A percentile compares a stretch with the other conserved stretches of the same genome.
phyloP scores from a whole-genome alignment of 352 stramenopile species.

The Pythium myriotylum region DNA sequence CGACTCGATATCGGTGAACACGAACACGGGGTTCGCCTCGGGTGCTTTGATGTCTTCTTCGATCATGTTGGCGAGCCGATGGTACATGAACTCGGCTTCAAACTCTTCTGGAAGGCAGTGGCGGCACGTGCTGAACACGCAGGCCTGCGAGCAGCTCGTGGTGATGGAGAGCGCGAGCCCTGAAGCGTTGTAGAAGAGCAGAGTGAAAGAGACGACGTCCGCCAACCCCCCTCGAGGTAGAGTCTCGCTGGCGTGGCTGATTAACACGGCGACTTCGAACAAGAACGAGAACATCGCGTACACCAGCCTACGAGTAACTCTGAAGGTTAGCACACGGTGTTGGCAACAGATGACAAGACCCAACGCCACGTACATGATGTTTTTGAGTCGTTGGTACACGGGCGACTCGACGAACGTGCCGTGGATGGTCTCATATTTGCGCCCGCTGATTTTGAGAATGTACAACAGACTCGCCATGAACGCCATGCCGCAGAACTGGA shows the following conservation, averaged over 20 bases:
- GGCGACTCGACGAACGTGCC: constrained; percentile 63
- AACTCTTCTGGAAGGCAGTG: constrained; percentile 11
- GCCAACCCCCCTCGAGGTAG: background rate
- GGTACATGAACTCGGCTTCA: constrained; percentile 5
- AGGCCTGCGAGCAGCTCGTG: constrained; percentile 12
- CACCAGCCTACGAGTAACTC: constrained; percentile 36
- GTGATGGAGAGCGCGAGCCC: constrained; percentile 16
- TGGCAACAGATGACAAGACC: too few relatives aligned
- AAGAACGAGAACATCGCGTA: constrained; percentile 60
- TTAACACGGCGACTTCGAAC: constrained; percentile 31
- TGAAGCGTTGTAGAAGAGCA: constrained; percentile 8
- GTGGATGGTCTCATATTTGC: constrained; percentile 67
- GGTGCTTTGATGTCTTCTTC: constrained; percentile 13
- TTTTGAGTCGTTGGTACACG: constrained; percentile 66
- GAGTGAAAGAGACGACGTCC: constrained; percentile 5
- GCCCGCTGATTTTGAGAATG: constrained; percentile 49
- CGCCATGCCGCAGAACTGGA: constrained; percentile 51
- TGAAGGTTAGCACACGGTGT: too few relatives aligned
- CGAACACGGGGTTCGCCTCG: constrained; percentile 23
- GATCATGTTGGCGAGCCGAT: background rate
- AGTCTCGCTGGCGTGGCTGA: constrained; percentile 14
- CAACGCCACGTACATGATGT: constrained; percentile 67
- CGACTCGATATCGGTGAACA: constrained; percentile 23
- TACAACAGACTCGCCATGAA: constrained; percentile 57
- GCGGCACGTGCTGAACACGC: constrained; percentile 6